phyloP scores from a whole-genome alignment of 2,329 filamentous ascomycete species.

The Ophiostoma sp. region DNA sequence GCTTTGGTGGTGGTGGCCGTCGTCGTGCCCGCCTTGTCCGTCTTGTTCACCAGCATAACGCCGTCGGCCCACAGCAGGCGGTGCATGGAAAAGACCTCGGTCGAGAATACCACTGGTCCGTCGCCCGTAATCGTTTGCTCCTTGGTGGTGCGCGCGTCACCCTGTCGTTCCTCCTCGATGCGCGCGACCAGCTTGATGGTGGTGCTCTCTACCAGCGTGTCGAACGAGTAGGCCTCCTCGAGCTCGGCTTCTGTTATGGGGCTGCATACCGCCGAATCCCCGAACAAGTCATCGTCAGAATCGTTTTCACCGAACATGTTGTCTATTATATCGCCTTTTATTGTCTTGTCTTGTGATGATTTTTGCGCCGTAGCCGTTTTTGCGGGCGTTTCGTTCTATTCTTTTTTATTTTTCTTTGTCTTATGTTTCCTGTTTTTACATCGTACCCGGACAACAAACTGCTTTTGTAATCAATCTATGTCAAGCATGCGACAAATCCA shows the following conservation, averaged over 20 bases:
- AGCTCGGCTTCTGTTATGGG: slow-evolving; percentile 10
- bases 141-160: background rate
- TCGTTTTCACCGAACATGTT: no score
- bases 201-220: background rate
- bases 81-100: slow-evolving; percentile 20
- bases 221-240: background rate
- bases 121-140: background rate
- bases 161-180: background rate
- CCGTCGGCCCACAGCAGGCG: slow-evolving; percentile 25
- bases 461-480: no score
- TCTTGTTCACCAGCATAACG: background rate
- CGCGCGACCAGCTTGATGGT: background rate
- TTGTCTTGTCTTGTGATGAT: no score
- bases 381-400: no score
- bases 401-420: no score
- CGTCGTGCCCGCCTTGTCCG: background rate
- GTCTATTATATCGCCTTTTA: no score
- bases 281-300: no score
- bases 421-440: no score
- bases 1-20: slow-evolving; percentile 17
- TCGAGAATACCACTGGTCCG: background rate
- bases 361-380: no score
- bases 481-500: no score
- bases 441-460: no score
- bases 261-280: background rate